Evolutionary conservation across 2,329 filamentous ascomycete genomes (phyloP), one percentile per base, ranked within the genome.

Genomic region (Acephala macrosclerotiorum): DNA sequence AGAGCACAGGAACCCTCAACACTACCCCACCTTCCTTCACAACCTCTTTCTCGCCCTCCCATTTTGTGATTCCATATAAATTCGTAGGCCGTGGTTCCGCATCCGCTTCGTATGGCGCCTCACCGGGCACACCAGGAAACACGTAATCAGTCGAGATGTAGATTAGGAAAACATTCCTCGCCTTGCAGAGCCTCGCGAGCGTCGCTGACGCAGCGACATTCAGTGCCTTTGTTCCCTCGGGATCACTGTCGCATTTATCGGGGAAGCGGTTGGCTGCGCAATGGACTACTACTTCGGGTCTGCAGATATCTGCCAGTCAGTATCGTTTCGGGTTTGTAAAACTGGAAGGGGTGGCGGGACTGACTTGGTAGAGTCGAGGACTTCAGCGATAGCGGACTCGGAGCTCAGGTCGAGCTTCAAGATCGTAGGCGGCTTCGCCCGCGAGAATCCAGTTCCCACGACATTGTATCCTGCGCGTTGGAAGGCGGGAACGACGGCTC

Each of bases 231-330:
- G 93, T 92, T 61, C 88, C 91, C 66, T 89, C 86, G 2, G 93
- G 94, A 76, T 97, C 88, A 70, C 87, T 85, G 73, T 94, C 91
- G 75, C 94, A 95, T 76, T 91, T 91, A 79, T 97, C 94, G 1
- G 94, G 94, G 74, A 91, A 96, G 68, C 93, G 89, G 78, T 97
- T 94, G 55, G 94, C 94, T 47, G 94, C 94, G 93, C 93, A 95
- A 77, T 97, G 93, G 40, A 97, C 86, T 53, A 97, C 88, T 60
- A 91, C 92, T 67, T 90, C 81, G 7, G 93, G 92, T 74, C 91
- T 93, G 75, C 25, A 69, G 38, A 33, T 16, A 47, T 68, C 68
- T 38, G 40, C 51, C 45, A 29, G 64, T 73, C 58, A 74, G 68
- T 60, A 40, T 26, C 64, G 63, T 16, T 33, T 33, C 29, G 58